Conservation (phyloP, 306 rosid species). For the Cicer yamashitae region DNA sequence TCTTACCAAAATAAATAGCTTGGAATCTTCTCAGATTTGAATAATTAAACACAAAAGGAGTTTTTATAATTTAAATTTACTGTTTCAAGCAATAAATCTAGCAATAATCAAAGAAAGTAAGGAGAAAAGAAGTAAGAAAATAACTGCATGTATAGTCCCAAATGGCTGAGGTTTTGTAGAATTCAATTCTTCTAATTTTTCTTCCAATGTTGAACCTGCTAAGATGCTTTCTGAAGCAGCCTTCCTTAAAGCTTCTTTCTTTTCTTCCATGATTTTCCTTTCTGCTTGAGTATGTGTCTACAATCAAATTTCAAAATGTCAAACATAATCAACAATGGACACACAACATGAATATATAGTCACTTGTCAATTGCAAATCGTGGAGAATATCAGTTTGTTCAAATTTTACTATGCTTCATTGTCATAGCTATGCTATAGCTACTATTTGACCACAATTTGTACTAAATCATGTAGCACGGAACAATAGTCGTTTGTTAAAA, state of each 20-base stretch:
- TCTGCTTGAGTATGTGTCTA: slow-evolving; percentile 85
- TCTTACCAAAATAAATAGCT: background rate
- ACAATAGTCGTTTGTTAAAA: too few species aligned
- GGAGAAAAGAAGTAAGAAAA: slow-evolving; percentile 39
- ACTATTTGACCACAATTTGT: too few species aligned
- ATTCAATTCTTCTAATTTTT: slow-evolving; percentile 51
- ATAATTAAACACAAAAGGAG: background rate
- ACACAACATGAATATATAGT: slow-evolving; percentile 10
- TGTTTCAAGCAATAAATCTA: slow-evolving; percentile 27
- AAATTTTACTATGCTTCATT: too few species aligned
- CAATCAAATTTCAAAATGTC: slow-evolving; percentile 43
- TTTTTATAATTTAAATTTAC: slow-evolving; percentile 22
- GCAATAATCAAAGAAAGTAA: slow-evolving; percentile 17
- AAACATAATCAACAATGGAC: slow-evolving; percentile 21
- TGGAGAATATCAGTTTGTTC: too few species aligned
- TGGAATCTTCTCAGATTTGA: slow-evolving; percentile 12
- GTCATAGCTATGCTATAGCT: too few species aligned
- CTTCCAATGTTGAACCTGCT: slow-evolving; percentile 46
- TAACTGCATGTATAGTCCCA: slow-evolving; percentile 62
- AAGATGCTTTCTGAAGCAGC: slow-evolving; percentile 58
- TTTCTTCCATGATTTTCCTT: slow-evolving; percentile 66
- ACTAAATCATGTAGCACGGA: too few species aligned
- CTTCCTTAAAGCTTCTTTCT: slow-evolving; percentile 59
- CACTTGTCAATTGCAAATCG: too few species aligned
- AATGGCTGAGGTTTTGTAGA: slow-evolving; percentile 52